Conservation (phyloP, 2,329 filamentous ascomycete genomes). For the Alternaria tenuissima region DNA sequence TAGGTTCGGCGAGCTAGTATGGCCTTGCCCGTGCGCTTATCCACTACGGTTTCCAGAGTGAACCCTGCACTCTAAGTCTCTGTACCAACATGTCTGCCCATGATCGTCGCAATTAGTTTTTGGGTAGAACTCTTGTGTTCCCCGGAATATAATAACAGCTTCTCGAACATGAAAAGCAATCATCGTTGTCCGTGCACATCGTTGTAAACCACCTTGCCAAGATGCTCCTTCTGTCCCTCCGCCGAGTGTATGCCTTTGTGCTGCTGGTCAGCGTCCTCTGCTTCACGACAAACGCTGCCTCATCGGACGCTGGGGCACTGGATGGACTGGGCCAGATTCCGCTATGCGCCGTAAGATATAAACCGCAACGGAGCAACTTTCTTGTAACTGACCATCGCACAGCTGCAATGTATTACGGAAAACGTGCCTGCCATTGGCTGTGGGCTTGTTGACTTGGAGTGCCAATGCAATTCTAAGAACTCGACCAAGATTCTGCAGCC, state of each 20-base stretch:
- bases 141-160: neutral
- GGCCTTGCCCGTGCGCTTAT: neutral
- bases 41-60: neutral
- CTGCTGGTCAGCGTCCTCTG: neutral
- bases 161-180: neutral
- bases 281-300: neutral
- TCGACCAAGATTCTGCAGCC: slow-evolving; percentile 12
- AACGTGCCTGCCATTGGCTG: slow-evolving; percentile 8
- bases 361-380: neutral
- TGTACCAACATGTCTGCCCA: neutral
- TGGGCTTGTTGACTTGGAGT: slow-evolving; percentile 6
- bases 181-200: slow-evolving; percentile 1
- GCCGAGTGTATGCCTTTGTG: neutral
- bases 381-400: neutral
- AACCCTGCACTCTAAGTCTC: neutral
- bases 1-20: neutral
- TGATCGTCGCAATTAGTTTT: neutral
- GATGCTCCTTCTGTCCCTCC: neutral
- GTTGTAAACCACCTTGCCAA: neutral
- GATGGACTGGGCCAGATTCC: slow-evolving; percentile 1
- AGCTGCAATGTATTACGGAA: slow-evolving; percentile 12
- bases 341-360: slow-evolving; percentile 1
- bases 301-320: neutral
- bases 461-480: slow-evolving; percentile 14
- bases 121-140: neutral